Evolutionary conservation across 1,284 basidiomycete species (phyloP).

Genomic region (Taiwanofungus camphoratus): DNA sequence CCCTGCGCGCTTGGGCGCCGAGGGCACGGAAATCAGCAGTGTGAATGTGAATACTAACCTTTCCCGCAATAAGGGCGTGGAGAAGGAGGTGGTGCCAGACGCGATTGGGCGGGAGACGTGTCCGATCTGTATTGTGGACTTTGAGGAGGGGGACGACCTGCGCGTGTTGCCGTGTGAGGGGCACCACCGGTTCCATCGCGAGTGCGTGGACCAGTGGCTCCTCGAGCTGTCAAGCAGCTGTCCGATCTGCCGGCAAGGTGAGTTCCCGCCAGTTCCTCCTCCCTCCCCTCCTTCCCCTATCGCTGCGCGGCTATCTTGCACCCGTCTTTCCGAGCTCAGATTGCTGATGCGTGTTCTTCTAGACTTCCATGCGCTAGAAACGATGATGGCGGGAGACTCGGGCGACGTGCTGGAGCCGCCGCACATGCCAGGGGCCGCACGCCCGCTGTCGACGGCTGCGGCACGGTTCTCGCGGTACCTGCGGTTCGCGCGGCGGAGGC

Average conservation of each 20-base stretch:
- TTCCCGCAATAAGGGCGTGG: no score
- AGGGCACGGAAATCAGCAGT: not conserved
- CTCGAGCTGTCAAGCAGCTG: slow-evolving; percentile 86
- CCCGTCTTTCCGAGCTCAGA: slow-evolving; percentile 3
- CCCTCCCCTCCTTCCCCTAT: not conserved
- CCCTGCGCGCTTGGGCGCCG: not conserved
- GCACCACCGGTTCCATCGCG: slow-evolving; percentile 82
- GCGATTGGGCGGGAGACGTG: slow-evolving; percentile 80
- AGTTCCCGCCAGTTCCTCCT: no score
- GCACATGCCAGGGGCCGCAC: slow-evolving; percentile 17
- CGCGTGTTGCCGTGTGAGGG: slow-evolving; percentile 87
- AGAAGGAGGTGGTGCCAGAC: slow-evolving; percentile 47
- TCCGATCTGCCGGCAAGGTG: slow-evolving; percentile 87
- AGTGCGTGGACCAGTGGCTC: slow-evolving; percentile 83
- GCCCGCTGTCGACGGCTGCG: slow-evolving; percentile 24
- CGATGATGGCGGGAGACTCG: slow-evolving; percentile 34
- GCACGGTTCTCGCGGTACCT: slow-evolving; percentile 65
- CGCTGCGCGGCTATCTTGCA: not conserved
- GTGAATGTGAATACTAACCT: no score
- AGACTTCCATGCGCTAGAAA: slow-evolving; percentile 48
- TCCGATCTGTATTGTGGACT: slow-evolving; percentile 91
- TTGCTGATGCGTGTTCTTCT: slow-evolving; percentile 4
- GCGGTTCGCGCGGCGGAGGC: slow-evolving; percentile 47
- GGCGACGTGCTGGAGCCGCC: slow-evolving; percentile 25
- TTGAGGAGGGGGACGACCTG: slow-evolving; percentile 88